A percentile compares a stretch with the other conserved stretches of the same genome.
Conservation (phyloP, 306 rosid species). For the Sesbania bispinosa region DNA sequence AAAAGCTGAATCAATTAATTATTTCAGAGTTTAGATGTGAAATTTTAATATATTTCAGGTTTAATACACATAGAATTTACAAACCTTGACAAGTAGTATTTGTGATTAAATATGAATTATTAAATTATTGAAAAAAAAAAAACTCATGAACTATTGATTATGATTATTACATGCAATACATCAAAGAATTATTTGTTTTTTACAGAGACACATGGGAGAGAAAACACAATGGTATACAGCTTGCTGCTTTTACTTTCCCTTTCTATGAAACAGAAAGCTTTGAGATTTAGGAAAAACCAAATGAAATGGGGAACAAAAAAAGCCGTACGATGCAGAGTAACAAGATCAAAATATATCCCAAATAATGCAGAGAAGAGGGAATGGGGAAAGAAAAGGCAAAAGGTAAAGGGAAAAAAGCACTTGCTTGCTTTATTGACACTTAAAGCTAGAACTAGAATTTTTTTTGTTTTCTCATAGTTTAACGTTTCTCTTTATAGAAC, state of each 20-base stretch:
- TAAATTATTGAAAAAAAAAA: neutral
- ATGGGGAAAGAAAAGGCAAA: conserved; percentile 9
- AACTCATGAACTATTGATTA: neutral
- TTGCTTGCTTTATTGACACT: conserved; percentile 37
- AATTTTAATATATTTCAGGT: neutral
- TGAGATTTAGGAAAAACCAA: neutral
- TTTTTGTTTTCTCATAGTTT: neutral
- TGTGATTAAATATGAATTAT: neutral
- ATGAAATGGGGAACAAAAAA: conserved; percentile 18
- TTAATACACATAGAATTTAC: neutral
- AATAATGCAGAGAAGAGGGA: neutral
- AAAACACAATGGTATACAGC: too few species aligned
- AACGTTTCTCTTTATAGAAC: neutral
- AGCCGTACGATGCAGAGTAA: neutral
- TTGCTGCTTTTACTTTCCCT: conserved; percentile 12
- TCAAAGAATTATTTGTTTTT: neutral
- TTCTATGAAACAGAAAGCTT: too few species aligned
- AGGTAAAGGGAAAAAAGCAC: conserved; percentile 13
- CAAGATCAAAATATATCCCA: conserved; percentile 1
- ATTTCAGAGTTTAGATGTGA: neutral
- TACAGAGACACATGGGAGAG: too few species aligned
- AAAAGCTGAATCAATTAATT: neutral
- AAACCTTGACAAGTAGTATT: neutral
- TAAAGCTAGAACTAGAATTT: neutral
- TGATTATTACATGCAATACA: neutral